phyloP scores from a whole-genome alignment of 768 basidiomycete genomes.

The Pulveroboletus sp. region DNA sequence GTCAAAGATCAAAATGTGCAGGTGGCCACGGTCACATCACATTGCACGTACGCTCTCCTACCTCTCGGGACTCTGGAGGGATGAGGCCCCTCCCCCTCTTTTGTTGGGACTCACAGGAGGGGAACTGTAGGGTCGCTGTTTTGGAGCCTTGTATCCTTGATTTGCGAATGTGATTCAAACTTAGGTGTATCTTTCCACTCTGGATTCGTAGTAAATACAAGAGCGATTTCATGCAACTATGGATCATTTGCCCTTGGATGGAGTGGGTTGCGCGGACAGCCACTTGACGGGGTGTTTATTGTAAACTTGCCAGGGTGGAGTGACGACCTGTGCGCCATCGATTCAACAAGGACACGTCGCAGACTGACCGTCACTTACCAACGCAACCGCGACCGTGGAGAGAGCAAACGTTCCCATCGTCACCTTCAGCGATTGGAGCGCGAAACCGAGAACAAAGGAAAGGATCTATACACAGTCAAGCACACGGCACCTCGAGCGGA shows the following conservation, averaged over 20 bases:
- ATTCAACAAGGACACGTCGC: no score
- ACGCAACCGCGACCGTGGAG: constrained; percentile 17
- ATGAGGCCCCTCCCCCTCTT: constrained; percentile 14
- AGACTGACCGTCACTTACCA: constrained; percentile 13
- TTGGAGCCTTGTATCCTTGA: constrained; percentile 23
- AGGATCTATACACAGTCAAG: constrained; percentile 18
- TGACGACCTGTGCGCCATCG: constrained; percentile 39
- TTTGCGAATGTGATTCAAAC: constrained; percentile 16
- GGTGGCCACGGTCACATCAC: constrained; percentile 14
- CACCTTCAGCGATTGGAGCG: constrained; percentile 24
- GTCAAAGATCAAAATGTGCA: constrained; percentile 12
- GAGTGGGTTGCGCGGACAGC: constrained; percentile 17
- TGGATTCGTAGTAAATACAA: no score
- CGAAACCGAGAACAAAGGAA: constrained; percentile 30
- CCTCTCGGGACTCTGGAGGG: constrained; percentile 25
- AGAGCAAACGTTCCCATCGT: constrained; percentile 23
- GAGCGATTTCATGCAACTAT: background rate
- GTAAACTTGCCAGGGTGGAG: constrained; percentile 67
- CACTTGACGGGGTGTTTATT: constrained; percentile 23
- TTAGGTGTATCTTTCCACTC: background rate
- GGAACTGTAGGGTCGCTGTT: constrained; percentile 23
- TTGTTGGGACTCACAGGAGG: constrained; percentile 24
- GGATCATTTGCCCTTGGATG: constrained; percentile 22
- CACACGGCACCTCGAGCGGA: background rate
- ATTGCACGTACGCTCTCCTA: constrained; percentile 26